Base-by-base conservation (phyloP, 352 stramenopile species). In the Phytophthora pisi region DNA sequence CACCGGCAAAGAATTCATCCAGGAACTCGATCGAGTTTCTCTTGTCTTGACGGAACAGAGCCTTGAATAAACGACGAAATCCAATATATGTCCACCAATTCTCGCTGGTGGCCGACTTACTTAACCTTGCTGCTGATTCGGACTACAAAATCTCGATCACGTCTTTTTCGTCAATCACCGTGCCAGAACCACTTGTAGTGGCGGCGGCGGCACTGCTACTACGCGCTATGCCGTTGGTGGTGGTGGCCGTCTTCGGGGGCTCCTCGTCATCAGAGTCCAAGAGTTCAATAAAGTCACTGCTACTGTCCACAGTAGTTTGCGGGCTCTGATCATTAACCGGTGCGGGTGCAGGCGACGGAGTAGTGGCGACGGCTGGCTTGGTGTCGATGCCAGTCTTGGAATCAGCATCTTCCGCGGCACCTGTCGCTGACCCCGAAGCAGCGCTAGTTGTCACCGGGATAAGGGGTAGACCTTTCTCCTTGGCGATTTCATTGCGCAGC, bases 401-500 rank as follows among this genome's bases (percentile, higher is more conserved):
- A 18, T 61, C 50, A 51, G 42, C 31, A 57, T 49, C 36, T 15
- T 20, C 16, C 13, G 57, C 26, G 43, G 34, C 49, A 60, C 20
- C 52, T 23, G 34, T 10, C 15, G 23, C n/a, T 50, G 49, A 11
- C 11, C 24, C 28, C 16, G 52, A 6, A 31, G 13, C 53, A 7
- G 47, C 18, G 23, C 36, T 66, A 20, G 40, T 18, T 30, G 59
- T 20, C 1, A 26, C 40, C 4, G 45, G n/a, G 18, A 67, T 61
- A 30, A 72, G 50, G 23, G 68, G 53, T 15, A 74, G 49, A 2
- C 78, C 82, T 51, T 77, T 81, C 28, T 82, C 75, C 58, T 90
- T 90, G 1, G 73, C 75, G 57, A 96, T 90, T 55, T 93, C 84
- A 36, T 81, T 75, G 6, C 82, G 72, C 16, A 96, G 67, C 88